Percentiles rank a stretch among this genome's conserved stretches.
phyloP scores from a whole-genome alignment of 768 basidiomycete genomes.

The Strobilomyces echinocephalus region DNA sequence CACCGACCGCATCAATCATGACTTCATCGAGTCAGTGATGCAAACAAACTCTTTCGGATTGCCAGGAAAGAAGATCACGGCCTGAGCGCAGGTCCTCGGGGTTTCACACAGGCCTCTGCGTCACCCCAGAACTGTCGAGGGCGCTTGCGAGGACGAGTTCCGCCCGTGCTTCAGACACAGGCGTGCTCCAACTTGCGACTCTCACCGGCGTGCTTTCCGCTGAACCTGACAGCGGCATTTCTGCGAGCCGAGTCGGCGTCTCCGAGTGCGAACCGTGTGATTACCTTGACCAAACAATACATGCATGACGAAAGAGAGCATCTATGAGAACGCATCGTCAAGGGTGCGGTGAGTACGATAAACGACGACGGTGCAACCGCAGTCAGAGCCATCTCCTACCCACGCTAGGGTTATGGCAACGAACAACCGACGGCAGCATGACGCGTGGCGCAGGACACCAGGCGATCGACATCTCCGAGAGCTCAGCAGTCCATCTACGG shows the following conservation, averaged over 20 bases:
- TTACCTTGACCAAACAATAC: neutral
- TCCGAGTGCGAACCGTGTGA: neutral
- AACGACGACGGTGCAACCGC: neutral
- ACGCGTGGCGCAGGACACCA: neutral
- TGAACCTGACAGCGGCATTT: too few relatives aligned
- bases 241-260: too few relatives aligned
- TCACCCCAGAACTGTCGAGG: too few relatives aligned
- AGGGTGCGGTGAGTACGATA: neutral
- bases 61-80: neutral
- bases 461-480: neutral
- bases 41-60: neutral
- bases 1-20: too few relatives aligned
- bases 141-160: too few relatives aligned
- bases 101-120: neutral
- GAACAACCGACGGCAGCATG: neutral
- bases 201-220: too few relatives aligned
- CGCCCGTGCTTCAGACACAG: too few relatives aligned
- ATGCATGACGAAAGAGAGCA: neutral
- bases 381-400: neutral
- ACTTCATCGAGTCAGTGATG: too few relatives aligned
- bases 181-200: too few relatives aligned
- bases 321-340: neutral
- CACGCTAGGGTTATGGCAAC: neutral
- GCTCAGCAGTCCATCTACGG: constrained; percentile 34
- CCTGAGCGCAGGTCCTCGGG: neutral